These are phyloP conservation scores for Przewalskia tangutica DNA, from an alignment of 257 asterid species.

Conservation along the genomic window DNA sequence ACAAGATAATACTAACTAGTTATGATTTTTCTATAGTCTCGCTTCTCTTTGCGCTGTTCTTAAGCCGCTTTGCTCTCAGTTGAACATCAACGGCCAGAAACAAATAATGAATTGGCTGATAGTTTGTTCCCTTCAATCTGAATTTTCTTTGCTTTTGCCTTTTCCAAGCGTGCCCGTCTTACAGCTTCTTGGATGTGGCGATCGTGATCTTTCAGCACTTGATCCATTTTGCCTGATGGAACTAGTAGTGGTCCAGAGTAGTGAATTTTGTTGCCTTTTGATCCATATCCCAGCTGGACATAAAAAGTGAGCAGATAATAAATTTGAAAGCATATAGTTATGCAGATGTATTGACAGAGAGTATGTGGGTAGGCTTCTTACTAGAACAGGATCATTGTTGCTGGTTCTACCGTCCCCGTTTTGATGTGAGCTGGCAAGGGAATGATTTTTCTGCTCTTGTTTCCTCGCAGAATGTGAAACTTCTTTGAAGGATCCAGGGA, in stretches of 20 bases:
- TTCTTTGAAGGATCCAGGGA: conserved; percentile 86
- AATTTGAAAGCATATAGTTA: neutral
- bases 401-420: conserved; percentile 42
- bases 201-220: conserved; percentile 79
- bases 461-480: conserved; percentile 43
- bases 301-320: neutral
- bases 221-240: conserved; percentile 84
- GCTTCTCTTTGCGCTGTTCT: too few species aligned
- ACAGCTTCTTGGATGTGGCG: conserved; percentile 91
- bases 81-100: conserved; percentile 57
- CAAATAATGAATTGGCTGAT: conserved; percentile 45
- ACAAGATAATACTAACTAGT: conserved; percentile 16
- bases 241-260: conserved; percentile 88
- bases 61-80: neutral
- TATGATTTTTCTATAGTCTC: conserved; percentile 1
- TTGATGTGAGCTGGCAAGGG: conserved; percentile 20
- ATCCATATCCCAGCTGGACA: conserved; percentile 61
- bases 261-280: conserved; percentile 75
- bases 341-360: neutral
- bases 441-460: conserved; percentile 34
- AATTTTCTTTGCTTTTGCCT: conserved; percentile 56
- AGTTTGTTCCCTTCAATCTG: conserved; percentile 46
- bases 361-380: conserved; percentile 20
- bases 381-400: conserved; percentile 52
- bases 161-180: conserved; percentile 81